phyloP scores from a whole-genome alignment of 2,329 filamentous ascomycete species.

The Chrysoporthe puriensis region DNA sequence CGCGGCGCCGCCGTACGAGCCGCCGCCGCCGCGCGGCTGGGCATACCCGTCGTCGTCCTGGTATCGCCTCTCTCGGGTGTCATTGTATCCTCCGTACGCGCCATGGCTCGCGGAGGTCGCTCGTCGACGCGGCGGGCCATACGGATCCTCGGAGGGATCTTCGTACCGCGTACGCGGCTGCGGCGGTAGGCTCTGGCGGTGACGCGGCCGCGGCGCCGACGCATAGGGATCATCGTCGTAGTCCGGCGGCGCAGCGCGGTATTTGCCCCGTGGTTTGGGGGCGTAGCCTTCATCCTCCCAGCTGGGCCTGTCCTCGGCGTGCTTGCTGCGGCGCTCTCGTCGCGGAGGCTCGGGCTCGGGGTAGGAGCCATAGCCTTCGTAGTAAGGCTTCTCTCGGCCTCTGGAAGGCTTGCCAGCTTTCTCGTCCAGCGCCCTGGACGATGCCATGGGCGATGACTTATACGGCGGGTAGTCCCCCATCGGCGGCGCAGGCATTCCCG shows the following conservation, averaged over 20 bases:
- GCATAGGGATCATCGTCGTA: conserved; percentile 23
- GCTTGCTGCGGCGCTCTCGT: conserved; percentile 13
- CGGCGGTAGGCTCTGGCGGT: conserved; percentile 27
- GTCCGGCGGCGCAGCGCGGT: neutral
- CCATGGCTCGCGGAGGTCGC: conserved; percentile 23
- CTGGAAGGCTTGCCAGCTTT: conserved; percentile 18
- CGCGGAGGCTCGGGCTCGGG: conserved; percentile 16
- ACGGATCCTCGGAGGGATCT: conserved; percentile 6
- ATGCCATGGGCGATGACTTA: conserved; percentile 7
- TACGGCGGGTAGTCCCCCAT: conserved; percentile 20
- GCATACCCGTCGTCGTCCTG: conserved; percentile 18
- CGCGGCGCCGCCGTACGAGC: neutral
- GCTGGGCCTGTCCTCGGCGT: conserved; percentile 15
- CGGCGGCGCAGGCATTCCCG: conserved; percentile 15
- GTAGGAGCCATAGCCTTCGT: conserved; percentile 14
- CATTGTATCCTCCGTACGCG: conserved; percentile 2
- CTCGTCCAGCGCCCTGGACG: conserved; percentile 10
- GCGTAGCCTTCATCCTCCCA: conserved; percentile 12
- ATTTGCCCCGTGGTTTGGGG: conserved; percentile 13
- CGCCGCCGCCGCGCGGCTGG: neutral
- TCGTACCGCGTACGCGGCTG: conserved; percentile 16
- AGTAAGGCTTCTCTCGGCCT: conserved; percentile 21
- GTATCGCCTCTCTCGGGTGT: neutral
- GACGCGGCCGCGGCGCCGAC: conserved; percentile 10
- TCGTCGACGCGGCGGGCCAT: conserved; percentile 17